Evolutionary conservation across 2,329 filamentous ascomycete genomes (phyloP), one percentile per base, ranked within the genome.

Genomic region (Ceratocystis ficicola): DNA sequence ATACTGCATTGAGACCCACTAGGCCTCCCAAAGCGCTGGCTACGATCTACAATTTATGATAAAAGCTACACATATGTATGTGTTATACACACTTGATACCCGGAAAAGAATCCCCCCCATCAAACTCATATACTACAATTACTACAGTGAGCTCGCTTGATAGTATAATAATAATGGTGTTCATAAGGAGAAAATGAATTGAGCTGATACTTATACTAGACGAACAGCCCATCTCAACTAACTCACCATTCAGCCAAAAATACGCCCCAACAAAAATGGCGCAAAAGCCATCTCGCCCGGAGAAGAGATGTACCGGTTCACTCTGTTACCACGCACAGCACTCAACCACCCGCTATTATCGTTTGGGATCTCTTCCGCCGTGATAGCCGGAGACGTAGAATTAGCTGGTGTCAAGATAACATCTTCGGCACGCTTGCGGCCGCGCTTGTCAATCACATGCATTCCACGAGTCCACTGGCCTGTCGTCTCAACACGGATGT

Each of bases 401-500:
- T 75, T 68, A 2, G 77, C 75, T 65, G 78, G 72, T 70, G 77
- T 72, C 60, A 75, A 71, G 36, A 76, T 72, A 57, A 74, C 73
- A 10, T 74, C 71, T 68, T 78, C 77, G 10, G 76, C 80, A 5
- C 78, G 79, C 72, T 84, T 83, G 69, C 77, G 78, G 65, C 84
- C 76, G 57, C 94, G 82, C 44, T 85, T 81, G 78, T 99, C 94
- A 50, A 91, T 79, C 41, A 97, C 81, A 72, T 91, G 92, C 86
- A 94, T 92, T 1, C 94, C 93, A 66, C 90, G 81, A 59, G 92
- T 95, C 94, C 94, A 99, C 77, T 97, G 94, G 1, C 93, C 94
- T 1, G 83, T 78, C 0, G 91, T 95, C 77, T 99, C 94, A 50
- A 99, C 80, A 22, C 94, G 83, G 66, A 99, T 87, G 73, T 99